Evolutionary conservation across 768 basidiomycete species (phyloP), one percentile per base, ranked within the genome.

Genomic region (Coprinopsis sp.): DNA sequence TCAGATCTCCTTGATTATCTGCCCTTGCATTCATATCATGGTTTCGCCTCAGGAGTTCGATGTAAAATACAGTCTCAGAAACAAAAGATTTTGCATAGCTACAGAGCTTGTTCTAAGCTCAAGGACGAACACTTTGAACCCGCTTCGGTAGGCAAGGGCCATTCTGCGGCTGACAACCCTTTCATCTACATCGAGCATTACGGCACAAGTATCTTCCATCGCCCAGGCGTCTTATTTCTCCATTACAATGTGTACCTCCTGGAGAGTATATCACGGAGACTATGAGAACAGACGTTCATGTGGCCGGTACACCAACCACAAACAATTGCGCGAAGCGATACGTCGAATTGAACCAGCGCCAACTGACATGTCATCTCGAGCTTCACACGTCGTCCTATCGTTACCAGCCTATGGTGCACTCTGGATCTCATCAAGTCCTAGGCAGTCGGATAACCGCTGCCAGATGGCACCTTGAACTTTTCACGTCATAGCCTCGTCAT

Each of bases 181-280:
- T 64, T 62, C 58, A 64, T 62, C 59, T 57, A 40, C 47, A 50
- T 57, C 43, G 44, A 55, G 50, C 56, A 61, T 55, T 51, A 51
- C 44, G 37, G 31, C 54, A 55, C 44, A 51, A 53, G 47, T 48
- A 52, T 48, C 37, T 41, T 51, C 36, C 36, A 37, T 21, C 38
- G 25, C 39, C 39, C 37, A 28, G 51, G 43, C 45, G 50, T 48
- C 49, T 44, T 42, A 53, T 46, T 44, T 53, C 52, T 53, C 56
- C 53, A 51, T 42, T 45, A 30, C 46, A 8, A 36, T 42, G 11
- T n/a, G n/a, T 24, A 23, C 36, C 25, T n/a, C 28, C 34, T 37
- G 16, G n/a, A 51, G 43, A 42, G 34, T 39, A 34, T 31, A 36
- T n/a, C n/a, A n/a, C n/a, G n/a, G n/a, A n/a, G n/a, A n/a, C n/a